These are phyloP conservation scores for Isoetes engelmannii DNA, from an alignment of 83 land plant species.

Conservation along the genomic window DNA sequence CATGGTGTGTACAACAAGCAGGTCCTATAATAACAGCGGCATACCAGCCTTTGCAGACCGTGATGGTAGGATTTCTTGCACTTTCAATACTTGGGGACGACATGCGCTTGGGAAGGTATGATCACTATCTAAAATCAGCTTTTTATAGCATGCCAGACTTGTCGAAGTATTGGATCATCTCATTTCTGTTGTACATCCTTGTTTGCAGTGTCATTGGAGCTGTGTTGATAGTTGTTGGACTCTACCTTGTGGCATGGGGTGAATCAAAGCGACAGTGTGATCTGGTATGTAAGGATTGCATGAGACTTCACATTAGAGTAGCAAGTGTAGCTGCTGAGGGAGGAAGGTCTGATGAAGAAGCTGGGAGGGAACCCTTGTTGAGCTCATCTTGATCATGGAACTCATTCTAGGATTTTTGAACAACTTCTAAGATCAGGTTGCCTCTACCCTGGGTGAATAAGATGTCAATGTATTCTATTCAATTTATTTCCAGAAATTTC, in stretches of 20 bases:
- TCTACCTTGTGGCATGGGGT: slow-evolving; percentile 6
- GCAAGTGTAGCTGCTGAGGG: no score
- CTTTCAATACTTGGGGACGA: neutral
- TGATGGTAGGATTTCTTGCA: neutral
- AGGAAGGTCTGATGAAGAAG: no score
- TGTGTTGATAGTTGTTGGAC: neutral
- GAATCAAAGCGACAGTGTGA: neutral
- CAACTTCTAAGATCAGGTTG: no score
- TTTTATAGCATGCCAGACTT: neutral
- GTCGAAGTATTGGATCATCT: neutral
- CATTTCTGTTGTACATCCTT: no score
- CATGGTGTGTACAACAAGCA: slow-evolving; percentile 1
- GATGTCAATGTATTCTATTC: no score
- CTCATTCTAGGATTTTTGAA: no score
- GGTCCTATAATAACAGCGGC: neutral
- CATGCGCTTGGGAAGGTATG: neutral
- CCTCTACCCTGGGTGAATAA: no score
- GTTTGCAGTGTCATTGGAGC: neutral
- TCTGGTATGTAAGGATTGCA: no score
- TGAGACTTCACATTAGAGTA: no score
- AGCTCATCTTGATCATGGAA: no score
- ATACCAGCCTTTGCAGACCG: neutral
- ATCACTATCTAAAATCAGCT: neutral
- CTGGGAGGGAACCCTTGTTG: no score
- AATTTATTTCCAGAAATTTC: no score